A percentile compares a stretch with the other conserved stretches of the same genome.
Evolutionary conservation across 83 land plant species (phyloP).

Genomic region (Thuja plicata): DNA sequence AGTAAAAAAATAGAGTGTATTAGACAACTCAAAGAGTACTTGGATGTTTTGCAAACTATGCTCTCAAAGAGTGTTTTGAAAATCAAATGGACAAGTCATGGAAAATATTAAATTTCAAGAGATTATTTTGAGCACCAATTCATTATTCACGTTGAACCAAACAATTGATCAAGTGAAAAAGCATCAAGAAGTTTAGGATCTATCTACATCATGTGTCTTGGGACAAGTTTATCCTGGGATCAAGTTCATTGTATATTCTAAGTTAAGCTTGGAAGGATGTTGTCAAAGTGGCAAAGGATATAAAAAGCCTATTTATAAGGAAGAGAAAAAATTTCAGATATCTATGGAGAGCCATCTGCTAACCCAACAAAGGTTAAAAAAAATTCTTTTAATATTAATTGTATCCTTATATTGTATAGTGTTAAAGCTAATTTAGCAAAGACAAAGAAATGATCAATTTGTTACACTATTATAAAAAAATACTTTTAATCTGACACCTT

Average conservation of each 20-base stretch:
- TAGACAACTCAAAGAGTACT: too few relatives aligned
- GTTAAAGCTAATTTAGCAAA: background rate
- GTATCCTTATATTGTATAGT: background rate
- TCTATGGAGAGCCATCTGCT: constrained; percentile 80
- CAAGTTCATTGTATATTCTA: constrained; percentile 65
- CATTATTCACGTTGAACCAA: constrained; percentile 67
- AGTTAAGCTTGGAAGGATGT: constrained; percentile 74
- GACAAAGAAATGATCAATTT: background rate
- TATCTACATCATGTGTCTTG: constrained; percentile 59
- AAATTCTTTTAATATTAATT: background rate
- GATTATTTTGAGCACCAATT: constrained; percentile 38
- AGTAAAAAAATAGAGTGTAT: too few relatives aligned
- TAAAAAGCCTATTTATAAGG: constrained; percentile 29
- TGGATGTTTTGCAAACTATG: too few relatives aligned
- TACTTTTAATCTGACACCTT: constrained; percentile 1
- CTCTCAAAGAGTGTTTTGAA: constrained; percentile 75
- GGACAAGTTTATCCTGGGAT: constrained; percentile 81
- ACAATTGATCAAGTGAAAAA: constrained; percentile 90
- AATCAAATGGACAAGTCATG: constrained; percentile 83
- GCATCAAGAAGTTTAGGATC: constrained; percentile 86
- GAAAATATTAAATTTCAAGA: constrained; percentile 64
- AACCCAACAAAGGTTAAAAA: constrained; percentile 91
- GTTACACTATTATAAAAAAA: background rate
- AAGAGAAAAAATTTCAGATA: constrained; percentile 39
- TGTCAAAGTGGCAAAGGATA: constrained; percentile 38